Conservation (phyloP, 1,284 basidiomycete genomes). For the Ganoderma sinense region DNA sequence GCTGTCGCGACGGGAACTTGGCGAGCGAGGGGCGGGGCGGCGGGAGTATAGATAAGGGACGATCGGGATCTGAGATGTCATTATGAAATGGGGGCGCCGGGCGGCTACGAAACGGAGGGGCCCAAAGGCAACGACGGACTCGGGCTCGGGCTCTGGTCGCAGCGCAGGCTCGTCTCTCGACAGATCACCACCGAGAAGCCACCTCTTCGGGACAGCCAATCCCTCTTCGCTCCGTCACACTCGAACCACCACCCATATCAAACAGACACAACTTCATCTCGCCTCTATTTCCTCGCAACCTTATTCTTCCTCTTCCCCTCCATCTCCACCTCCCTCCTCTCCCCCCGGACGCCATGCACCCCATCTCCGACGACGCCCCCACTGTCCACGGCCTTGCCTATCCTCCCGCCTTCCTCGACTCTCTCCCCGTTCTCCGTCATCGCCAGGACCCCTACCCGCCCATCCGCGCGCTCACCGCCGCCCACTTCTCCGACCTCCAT, state of each 20-base stretch:
- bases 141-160: neutral
- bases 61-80: constrained; percentile 31
- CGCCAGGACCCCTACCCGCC: constrained; percentile 48
- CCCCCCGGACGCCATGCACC: constrained; percentile 20
- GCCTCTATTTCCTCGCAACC: constrained; percentile 21
- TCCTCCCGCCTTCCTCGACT: constrained; percentile 45
- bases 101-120: constrained; percentile 23
- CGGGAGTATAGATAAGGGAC: constrained; percentile 29
- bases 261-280: constrained; percentile 17
- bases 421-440: constrained; percentile 48
- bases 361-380: constrained; percentile 17
- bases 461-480: constrained; percentile 60
- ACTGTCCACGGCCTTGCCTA: constrained; percentile 53
- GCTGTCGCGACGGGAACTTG: neutral
- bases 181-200: constrained; percentile 9
- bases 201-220: constrained; percentile 23
- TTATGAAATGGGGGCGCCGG: constrained; percentile 27
- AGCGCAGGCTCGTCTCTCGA: neutral
- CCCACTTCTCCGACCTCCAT: constrained; percentile 68
- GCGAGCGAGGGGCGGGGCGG: constrained; percentile 24
- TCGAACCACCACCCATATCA: constrained; percentile 9
- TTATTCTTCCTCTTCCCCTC: constrained; percentile 19
- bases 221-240: constrained; percentile 19
- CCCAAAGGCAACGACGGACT: constrained; percentile 22
- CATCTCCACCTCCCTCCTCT: constrained; percentile 4